Percentiles rank a stretch among this genome's conserved stretches.
Evolutionary conservation across 1,139 yeast genomes (phyloP).

Genomic region (Torulaspora pretoriensis): DNA sequence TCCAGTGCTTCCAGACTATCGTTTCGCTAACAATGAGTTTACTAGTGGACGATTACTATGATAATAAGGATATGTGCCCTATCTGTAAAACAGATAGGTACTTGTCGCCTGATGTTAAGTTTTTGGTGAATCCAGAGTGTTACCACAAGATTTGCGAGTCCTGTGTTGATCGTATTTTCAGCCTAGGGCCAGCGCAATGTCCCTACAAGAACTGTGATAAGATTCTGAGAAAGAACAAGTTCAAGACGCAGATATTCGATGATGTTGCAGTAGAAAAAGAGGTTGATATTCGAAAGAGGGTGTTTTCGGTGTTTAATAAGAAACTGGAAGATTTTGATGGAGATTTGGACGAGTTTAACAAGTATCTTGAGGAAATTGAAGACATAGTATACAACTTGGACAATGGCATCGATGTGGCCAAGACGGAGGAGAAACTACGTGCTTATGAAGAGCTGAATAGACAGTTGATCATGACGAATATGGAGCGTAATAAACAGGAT

Average conservation of each 20-base stretch:
- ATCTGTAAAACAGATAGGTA: slow-evolving; percentile 95
- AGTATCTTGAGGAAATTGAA: slow-evolving; percentile 80
- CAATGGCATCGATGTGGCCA: slow-evolving; percentile 64
- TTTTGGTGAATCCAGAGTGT: slow-evolving; percentile 93
- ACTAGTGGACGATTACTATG: slow-evolving; percentile 33
- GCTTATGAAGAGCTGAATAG: slow-evolving; percentile 75
- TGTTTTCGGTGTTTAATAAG: slow-evolving; percentile 73
- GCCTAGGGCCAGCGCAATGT: slow-evolving; percentile 94
- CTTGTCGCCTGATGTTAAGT: slow-evolving; percentile 87
- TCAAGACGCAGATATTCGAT: slow-evolving; percentile 88
- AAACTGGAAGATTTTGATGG: slow-evolving; percentile 70
- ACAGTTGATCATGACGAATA: slow-evolving; percentile 70
- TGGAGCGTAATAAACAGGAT: slow-evolving; percentile 66
- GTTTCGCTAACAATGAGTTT: slow-evolving; percentile 2
- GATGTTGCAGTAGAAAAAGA: slow-evolving; percentile 87
- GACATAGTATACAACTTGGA: slow-evolving; percentile 71
- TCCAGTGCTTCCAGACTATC: neutral
- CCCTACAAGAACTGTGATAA: slow-evolving; percentile 91
- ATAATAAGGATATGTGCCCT: slow-evolving; percentile 80
- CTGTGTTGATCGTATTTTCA: slow-evolving; percentile 90
- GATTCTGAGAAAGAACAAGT: slow-evolving; percentile 79
- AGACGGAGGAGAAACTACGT: slow-evolving; percentile 63
- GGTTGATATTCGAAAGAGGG: slow-evolving; percentile 81
- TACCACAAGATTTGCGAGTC: slow-evolving; percentile 96
- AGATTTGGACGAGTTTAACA: slow-evolving; percentile 57